phyloP scores from a whole-genome alignment of 2,329 filamentous ascomycete genomes.

The Fusarium mundagurra region DNA sequence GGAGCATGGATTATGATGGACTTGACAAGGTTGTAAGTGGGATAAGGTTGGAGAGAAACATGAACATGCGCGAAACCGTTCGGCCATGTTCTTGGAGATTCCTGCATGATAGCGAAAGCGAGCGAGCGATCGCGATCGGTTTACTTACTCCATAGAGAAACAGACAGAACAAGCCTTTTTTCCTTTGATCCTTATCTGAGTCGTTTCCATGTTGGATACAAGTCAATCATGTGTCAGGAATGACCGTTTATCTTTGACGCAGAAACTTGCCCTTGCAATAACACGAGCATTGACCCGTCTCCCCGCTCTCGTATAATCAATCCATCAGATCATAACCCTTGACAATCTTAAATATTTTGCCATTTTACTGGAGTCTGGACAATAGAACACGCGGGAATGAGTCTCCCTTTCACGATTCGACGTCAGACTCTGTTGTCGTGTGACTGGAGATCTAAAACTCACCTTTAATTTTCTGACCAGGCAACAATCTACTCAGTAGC shows the following conservation, averaged over 20 bases:
- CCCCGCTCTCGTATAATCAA: conserved; percentile 16
- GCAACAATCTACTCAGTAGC: conserved; percentile 3
- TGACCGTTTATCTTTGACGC: conserved; percentile 20
- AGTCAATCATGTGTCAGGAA: conserved; percentile 10
- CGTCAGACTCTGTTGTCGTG: conserved; percentile 18
- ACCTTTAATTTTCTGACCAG: conserved; percentile 10
- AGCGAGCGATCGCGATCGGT: neutral
- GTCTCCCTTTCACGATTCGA: conserved; percentile 16
- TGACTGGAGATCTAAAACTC: conserved; percentile 4
- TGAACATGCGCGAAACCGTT: neutral
- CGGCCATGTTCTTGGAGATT: neutral
- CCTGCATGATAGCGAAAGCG: neutral
- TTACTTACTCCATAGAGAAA: neutral
- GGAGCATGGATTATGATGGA: conserved; percentile 16
- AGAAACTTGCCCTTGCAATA: conserved; percentile 12
- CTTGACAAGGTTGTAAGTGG: conserved; percentile 10
- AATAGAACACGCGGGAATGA: neutral
- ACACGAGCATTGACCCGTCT: conserved; percentile 10
- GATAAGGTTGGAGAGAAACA: conserved; percentile 2
- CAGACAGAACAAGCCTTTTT: neutral
- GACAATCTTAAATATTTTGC: conserved; percentile 25
- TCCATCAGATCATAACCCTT: conserved; percentile 35
- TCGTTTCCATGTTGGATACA: neutral
- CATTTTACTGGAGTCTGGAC: neutral
- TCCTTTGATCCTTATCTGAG: neutral